Evolutionary conservation across 106 monocot genomes (phyloP), one percentile per base, ranked within the genome.

Genomic region (Phalaenopsis equestris): DNA sequence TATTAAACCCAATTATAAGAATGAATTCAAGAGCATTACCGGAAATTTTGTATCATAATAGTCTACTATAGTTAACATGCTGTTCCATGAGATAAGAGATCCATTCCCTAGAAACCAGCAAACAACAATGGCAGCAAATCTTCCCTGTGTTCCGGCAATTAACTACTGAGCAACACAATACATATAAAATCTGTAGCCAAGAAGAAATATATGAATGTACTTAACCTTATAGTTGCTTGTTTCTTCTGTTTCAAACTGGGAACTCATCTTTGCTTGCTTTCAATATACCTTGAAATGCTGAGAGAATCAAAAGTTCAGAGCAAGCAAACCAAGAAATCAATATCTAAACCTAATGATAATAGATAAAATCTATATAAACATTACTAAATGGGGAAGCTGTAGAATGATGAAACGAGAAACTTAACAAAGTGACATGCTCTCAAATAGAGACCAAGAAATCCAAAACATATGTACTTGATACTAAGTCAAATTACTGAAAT

Each of bases 11-110:
- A 72, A 72, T 4, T 19, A 72, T 43, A 78, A 67, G 3, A 24
- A 65, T 43, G 23, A 42, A 67, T 42, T 18, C 10, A 24, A 10
- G 1, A 0, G 5, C 52, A 67, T 30, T 65, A 82, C 76, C 45
- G 81, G 81, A 68, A 87, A 86, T 24, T 87, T 79, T 43, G 55
- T 48, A n/a, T 17, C 58, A 79, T 91, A 91, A 76, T 91, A 91
- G 72, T 91, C 91, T 72, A 86, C 86, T 52, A 91, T 81, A 24
- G 86, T 91, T 41, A 91, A 21, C 88, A 91, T 91, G 85, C 91
- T 91, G 67, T 91, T 88, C 88, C 88, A 91, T 55, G 91, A 39
- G 56, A 91, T 83, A n/a, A 88, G 88, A 12, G 57, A 83, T 37
- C 91, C 91, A 82, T 81, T 86, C 75, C 91, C 91, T 0, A 91